A percentile compares a stretch with the other conserved stretches of the same genome.
Conservation (phyloP, 805 yeast genomes). For the Hyphopichia homilentoma region DNA sequence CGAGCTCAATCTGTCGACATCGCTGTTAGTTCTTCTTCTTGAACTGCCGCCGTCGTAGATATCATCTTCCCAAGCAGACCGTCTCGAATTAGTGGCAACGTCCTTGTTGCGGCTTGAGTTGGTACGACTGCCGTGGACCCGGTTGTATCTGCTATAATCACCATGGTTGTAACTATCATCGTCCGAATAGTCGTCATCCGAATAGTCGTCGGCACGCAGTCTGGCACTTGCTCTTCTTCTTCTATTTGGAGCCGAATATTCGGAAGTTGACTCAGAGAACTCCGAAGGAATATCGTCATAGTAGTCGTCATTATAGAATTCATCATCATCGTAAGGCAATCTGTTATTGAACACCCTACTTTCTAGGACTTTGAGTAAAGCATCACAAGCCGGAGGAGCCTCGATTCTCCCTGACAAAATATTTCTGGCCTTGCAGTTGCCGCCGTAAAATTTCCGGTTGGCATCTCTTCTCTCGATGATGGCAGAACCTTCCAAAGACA, state of each 20-base stretch:
- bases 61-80: conserved; percentile 81
- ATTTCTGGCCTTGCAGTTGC: conserved; percentile 79
- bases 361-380: conserved; percentile 80
- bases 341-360: conserved; percentile 74
- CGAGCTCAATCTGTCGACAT: conserved; percentile 29
- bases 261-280: conserved; percentile 56
- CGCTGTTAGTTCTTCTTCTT: conserved; percentile 27
- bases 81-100: conserved; percentile 13
- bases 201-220: conserved; percentile 16
- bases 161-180: conserved; percentile 33
- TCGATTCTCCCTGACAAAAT: conserved; percentile 86
- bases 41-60: conserved; percentile 56
- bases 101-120: conserved; percentile 7
- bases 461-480: conserved; percentile 97
- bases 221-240: conserved; percentile 22
- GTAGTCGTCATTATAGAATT: conserved; percentile 59
- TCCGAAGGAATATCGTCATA: conserved; percentile 74
- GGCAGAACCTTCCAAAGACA: conserved; percentile 94
- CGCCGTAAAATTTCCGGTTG: conserved; percentile 90
- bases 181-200: conserved; percentile 37
- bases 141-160: conserved; percentile 25
- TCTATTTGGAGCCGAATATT: conserved; percentile 17
- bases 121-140: conserved; percentile 15
- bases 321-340: conserved; percentile 44
- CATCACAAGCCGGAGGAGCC: conserved; percentile 87